Percentiles rank a stretch among this genome's conserved stretches.
Evolutionary conservation across 768 basidiomycete species (phyloP).

Genomic region (Pleurotus cornucopiae): DNA sequence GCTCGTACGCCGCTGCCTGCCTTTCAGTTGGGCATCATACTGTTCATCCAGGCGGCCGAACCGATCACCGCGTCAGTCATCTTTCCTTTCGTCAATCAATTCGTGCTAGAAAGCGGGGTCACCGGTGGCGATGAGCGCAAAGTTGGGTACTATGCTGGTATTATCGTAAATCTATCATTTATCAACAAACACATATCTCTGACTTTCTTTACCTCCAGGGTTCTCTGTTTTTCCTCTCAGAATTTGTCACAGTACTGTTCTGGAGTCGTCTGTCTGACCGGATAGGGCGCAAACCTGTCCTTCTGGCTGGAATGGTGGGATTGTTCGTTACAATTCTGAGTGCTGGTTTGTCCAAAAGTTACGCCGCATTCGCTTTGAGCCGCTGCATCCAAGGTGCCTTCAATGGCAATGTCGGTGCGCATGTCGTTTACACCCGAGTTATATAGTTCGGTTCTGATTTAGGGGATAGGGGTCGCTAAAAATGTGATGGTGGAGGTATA

Average conservation of each 20-base stretch:
- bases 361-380: conserved; percentile 25
- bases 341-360: conserved; percentile 39
- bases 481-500: conserved; percentile 28
- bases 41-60: conserved; percentile 28
- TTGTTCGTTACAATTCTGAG: conserved; percentile 32
- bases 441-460: not conserved
- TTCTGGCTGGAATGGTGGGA: conserved; percentile 39
- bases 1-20: conserved; percentile 24
- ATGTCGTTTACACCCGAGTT: not conserved
- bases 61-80: conserved; percentile 34
- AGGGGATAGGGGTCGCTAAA: conserved; percentile 19
- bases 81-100: conserved; percentile 35
- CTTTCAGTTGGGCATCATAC: conserved; percentile 25
- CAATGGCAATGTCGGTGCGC: conserved; percentile 27
- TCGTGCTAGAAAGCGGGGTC: conserved; percentile 30
- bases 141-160: conserved; percentile 37
- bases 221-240: conserved; percentile 40
- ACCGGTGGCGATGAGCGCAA: conserved; percentile 32
- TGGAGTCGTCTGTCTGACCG: conserved; percentile 43
- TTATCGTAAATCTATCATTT: conserved; percentile 23
- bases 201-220: conserved; percentile 22
- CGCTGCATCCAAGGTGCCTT: conserved; percentile 24
- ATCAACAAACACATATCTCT: not conserved
- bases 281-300: conserved; percentile 36
- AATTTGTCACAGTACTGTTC: conserved; percentile 36